A percentile compares a stretch with the other conserved stretches of the same genome.
phyloP scores from a whole-genome alignment of 2,329 filamentous ascomycete genomes.

The Aspergillus sp. region DNA sequence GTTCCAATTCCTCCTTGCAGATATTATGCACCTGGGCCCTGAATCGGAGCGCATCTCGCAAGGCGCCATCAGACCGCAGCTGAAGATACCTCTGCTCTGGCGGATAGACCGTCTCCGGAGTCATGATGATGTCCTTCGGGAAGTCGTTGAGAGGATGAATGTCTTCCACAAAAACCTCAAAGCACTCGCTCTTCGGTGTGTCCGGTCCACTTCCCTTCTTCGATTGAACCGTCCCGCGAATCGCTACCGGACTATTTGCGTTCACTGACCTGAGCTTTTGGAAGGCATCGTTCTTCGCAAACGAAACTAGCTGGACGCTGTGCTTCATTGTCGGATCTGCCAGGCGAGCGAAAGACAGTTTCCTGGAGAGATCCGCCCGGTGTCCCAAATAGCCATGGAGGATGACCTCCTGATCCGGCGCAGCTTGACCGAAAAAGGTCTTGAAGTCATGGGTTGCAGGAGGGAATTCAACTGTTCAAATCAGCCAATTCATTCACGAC shows the following conservation, averaged over 20 bases:
- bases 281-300: constrained; percentile 27
- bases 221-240: constrained; percentile 41
- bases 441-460: constrained; percentile 33
- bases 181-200: constrained; percentile 19
- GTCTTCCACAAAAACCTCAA: constrained; percentile 54
- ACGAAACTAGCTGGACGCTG: constrained; percentile 44
- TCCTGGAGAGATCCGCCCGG: constrained; percentile 57
- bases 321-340: constrained; percentile 35
- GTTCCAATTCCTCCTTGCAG: constrained; percentile 46
- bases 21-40: constrained; percentile 52
- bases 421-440: constrained; percentile 22
- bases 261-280: constrained; percentile 36
- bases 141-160: constrained; percentile 65
- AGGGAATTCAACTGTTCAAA: constrained; percentile 37
- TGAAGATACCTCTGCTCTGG: constrained; percentile 73
- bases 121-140: constrained; percentile 66
- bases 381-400: constrained; percentile 65
- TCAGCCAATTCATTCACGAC: constrained; percentile 5
- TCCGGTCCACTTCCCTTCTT: constrained; percentile 28
- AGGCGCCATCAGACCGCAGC: constrained; percentile 60
- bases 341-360: constrained; percentile 60
- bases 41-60: constrained; percentile 61
- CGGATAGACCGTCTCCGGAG: constrained; percentile 62
- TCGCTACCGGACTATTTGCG: constrained; percentile 45
- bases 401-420: constrained; percentile 36